Evolutionary conservation across 768 basidiomycete genomes (phyloP).

Genomic region (Vararia minispora): DNA sequence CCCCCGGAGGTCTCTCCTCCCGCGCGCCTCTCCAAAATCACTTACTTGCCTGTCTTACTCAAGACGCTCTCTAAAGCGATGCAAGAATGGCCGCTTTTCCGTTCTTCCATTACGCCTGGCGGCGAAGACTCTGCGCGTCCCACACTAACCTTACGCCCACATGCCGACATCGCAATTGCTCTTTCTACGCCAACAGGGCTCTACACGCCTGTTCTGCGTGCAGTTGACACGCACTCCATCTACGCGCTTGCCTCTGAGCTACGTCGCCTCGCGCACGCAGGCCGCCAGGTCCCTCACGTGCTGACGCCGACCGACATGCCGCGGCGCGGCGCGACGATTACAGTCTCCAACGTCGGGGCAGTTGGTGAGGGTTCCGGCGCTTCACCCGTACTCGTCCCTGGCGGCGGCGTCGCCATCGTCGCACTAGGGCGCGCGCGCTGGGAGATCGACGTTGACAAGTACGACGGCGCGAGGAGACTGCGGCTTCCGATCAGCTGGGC

Average conservation of each 20-base stretch:
- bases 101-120: conserved; percentile 53
- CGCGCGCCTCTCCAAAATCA: conserved; percentile 53
- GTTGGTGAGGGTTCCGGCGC: conserved; percentile 66
- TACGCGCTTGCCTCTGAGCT: conserved; percentile 54
- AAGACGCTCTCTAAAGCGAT: conserved; percentile 75
- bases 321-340: conserved; percentile 65
- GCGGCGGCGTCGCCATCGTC: conserved; percentile 79
- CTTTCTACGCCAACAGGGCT: conserved; percentile 75
- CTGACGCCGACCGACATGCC: conserved; percentile 64
- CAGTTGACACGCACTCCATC: conserved; percentile 41
- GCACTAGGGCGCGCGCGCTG: conserved; percentile 71
- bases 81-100: conserved; percentile 78
- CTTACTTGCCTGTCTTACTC: conserved; percentile 74
- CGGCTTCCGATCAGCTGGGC: conserved; percentile 68
- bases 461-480: conserved; percentile 43
- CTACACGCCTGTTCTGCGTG: conserved; percentile 64
- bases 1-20: conserved; percentile 35
- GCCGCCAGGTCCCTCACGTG: conserved; percentile 53
- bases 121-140: conserved; percentile 24
- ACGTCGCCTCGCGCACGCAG: conserved; percentile 48
- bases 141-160: conserved; percentile 58
- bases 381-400: conserved; percentile 65
- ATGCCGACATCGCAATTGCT: conserved; percentile 65
- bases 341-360: conserved; percentile 74
- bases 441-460: conserved; percentile 58